phyloP scores from a whole-genome alignment of 306 rosid species.

The Vachellia collinsii region DNA sequence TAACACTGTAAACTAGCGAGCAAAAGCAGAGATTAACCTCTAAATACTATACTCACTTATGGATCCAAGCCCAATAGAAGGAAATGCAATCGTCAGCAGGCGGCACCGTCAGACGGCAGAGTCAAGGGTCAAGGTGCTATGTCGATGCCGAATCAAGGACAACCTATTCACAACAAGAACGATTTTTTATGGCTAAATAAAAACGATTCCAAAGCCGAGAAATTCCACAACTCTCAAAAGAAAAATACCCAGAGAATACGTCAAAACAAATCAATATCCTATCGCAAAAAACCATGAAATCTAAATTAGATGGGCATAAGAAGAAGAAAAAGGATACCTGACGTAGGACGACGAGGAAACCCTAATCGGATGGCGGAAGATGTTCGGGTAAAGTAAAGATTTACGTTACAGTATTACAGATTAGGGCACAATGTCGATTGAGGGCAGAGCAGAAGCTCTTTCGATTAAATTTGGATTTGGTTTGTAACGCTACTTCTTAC shows the following conservation, averaged over 20 bases:
- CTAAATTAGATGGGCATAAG: neutral
- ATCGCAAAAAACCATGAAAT: neutral
- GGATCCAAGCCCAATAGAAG: neutral
- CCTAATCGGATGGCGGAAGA: neutral
- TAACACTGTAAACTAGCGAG: neutral
- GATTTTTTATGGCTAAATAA: neutral
- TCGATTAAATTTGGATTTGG: neutral
- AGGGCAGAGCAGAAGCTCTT: neutral
- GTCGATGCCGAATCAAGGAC: neutral
- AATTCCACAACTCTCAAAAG: neutral
- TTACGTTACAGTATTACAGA: neutral
- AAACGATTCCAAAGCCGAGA: conserved; percentile 14
- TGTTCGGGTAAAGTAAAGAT: neutral
- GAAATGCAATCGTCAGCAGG: neutral
- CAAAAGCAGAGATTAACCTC: neutral
- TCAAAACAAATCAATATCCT: neutral
- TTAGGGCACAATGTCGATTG: conserved; percentile 39
- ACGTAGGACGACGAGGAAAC: neutral
- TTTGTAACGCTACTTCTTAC: neutral
- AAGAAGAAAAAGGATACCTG: conserved; percentile 18
- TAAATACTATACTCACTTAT: neutral
- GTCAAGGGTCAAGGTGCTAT: neutral
- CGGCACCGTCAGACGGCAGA: neutral
- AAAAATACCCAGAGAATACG: neutral
- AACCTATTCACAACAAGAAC: neutral